phyloP scores from a whole-genome alignment of 805 yeast genomes.

The Saccharomycodes ludwigii region DNA sequence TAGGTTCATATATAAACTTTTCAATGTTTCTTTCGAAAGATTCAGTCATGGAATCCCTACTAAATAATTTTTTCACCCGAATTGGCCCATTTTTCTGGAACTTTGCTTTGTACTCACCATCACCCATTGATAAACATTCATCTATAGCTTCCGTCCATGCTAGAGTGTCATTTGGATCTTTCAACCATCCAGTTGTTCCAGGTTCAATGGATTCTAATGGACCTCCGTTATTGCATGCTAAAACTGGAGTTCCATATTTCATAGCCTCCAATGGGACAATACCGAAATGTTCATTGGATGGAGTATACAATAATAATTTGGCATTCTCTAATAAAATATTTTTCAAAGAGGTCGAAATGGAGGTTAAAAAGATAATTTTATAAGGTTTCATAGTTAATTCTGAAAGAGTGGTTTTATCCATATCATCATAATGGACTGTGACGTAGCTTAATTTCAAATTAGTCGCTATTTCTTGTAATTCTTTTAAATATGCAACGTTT shows the following conservation, averaged over 20 bases:
- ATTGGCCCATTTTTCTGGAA: conserved; percentile 20
- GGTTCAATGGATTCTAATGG: conserved; percentile 63
- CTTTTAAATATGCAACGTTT: conserved; percentile 58
- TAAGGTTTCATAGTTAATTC: no score
- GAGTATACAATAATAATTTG: conserved; percentile 69
- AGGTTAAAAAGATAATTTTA: conserved; percentile 66
- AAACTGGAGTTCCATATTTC: conserved; percentile 70
- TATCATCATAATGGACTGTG: conserved; percentile 25
- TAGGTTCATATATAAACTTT: conserved; percentile 16
- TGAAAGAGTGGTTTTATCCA: no score
- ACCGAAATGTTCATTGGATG: conserved; percentile 89
- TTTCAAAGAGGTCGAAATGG: conserved; percentile 57
- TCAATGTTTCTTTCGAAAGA: conserved; percentile 26
- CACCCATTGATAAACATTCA: conserved; percentile 23
- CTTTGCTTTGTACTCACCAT: conserved; percentile 6
- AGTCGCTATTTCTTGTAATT: conserved; percentile 40
- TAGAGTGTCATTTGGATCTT: conserved; percentile 25
- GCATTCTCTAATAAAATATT: conserved; percentile 46
- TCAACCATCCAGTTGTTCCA: conserved; percentile 54
- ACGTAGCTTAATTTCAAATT: conserved; percentile 31
- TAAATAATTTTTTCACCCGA: conserved; percentile 22
- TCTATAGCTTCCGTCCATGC: conserved; percentile 43
- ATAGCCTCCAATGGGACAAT: conserved; percentile 95
- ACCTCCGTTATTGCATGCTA: conserved; percentile 86
- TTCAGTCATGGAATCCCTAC: conserved; percentile 28